Base-by-base conservation (phyloP, 768 basidiomycete genomes). In the Hericium alpestre region DNA sequence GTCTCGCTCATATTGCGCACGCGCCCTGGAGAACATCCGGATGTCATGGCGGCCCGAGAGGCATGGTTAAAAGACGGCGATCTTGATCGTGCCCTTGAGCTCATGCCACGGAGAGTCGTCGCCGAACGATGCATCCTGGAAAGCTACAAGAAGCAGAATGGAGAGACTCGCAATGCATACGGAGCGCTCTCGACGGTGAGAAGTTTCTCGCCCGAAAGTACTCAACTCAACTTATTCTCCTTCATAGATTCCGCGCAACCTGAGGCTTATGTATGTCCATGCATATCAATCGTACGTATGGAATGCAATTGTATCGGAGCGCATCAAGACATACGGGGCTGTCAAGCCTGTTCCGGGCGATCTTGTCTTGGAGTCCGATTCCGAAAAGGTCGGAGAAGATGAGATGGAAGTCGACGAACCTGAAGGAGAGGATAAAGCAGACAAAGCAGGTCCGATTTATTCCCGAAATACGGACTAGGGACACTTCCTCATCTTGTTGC, bases 241-340 rank as follows among this genome's bases (percentile, higher is more conserved):
- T 10, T 32, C 32, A 43, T 62, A 97, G 95, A 98, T 99, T 63
- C 96, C 96, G 13, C 80, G 87, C 56, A 98, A 95, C 66, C 80
- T 99, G 58, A 81, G 96, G 53, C 73, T 96, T 61, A 97, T 99
- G 90, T 99, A 98, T 69, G 84, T 97, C 55, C 96, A 99, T 70
- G 94, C 94, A 32, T 99, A 97, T 68, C 96, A 99, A 69, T 94
- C 91, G 15, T 99, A 97, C 64, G 86, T 98, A 38, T 99, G 95
- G 95, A 99, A 99, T 71, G 84, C 92, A 50, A 86, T 97, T 56
- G 91, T 94, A 41, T 97, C 94, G 3, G 93, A 97, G 70, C 87
- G 96, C 12, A 84, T 98, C 65, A 83, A 82, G 58, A 76, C 77
- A 51, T 84, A 84, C 64, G 93, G 94, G 32, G 73, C 79, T 53